Evolutionary conservation across 2,329 filamentous ascomycete species (phyloP), one percentile per base, ranked within the genome.

Genomic region (Verticillium longisporum): DNA sequence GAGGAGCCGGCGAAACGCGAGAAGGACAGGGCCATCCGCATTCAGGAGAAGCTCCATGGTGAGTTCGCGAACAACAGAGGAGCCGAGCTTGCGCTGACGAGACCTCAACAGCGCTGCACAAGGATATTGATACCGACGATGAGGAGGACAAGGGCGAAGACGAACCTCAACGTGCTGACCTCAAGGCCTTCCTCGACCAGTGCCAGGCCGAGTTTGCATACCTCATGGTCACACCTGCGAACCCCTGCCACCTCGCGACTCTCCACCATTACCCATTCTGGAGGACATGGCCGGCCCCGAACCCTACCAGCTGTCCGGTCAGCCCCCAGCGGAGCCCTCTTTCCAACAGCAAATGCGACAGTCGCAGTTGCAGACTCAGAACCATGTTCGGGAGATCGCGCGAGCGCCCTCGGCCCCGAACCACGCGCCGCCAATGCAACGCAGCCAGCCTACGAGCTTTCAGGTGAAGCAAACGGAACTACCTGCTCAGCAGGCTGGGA

Each of bases 191-290:
- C 69, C 77, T 88, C 64, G 86, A 88, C 65, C 84, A 86, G 69
- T 86, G 85, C 72, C 80, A 87, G 71, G 80, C 82, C 66, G 85
- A 88, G 68, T 87, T 88, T 62, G 86, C 85, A 64, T 88, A 88
- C 67, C 78, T 88, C 14, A 87, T 88, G 85, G 81, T 87, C 58
- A 85, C 85, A 0, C 86, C 86, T 1, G 85, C 86, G 50, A 88
- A 88, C 70, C 86, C 3, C 75, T 83, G 53, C 86, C 86, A 1
- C 86, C 85, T n/a, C 80, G 86, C 70, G 86, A 88, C 31, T 85
- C 84, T 1, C 83, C 83, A 4, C 83, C 80, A 2, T 70, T 86
- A 11, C 83, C 83, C 10, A 76, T 84, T 53, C 79, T 85, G 32
- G 85, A 87, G 57, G 85, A 87, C 60, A 66, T 86, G n/a, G 75